A percentile compares a stretch with the other conserved stretches of the same genome.
These are phyloP conservation scores for Fusarium sulawesiense DNA, from an alignment of 2,329 filamentous ascomycete genomes.

Conservation along the genomic window DNA sequence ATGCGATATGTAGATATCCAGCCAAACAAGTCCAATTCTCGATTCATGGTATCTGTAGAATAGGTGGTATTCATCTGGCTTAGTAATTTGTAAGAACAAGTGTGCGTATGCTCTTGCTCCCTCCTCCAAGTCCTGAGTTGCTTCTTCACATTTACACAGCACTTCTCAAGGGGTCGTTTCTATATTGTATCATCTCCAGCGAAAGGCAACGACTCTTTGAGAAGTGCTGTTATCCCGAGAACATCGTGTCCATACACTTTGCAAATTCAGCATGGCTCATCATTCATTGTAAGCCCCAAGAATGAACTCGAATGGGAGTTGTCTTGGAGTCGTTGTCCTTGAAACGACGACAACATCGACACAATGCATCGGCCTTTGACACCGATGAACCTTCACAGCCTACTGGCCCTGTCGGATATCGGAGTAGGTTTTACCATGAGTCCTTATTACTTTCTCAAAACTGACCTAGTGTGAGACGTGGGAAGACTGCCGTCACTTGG, in stretches of 20 bases:
- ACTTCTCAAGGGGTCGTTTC: not conserved
- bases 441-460: not conserved
- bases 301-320: not conserved
- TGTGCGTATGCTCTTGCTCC: not conserved
- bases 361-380: not conserved
- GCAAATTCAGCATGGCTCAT: not conserved
- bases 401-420: rapidly evolving
- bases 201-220: not conserved
- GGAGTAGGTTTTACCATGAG: not conserved
- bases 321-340: not conserved
- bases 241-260: not conserved
- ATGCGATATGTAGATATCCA: not conserved
- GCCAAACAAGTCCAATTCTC: not conserved
- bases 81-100: not conserved
- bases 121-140: not conserved
- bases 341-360: too few relatives aligned
- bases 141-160: not conserved
- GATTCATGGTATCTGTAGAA: not conserved
- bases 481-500: not conserved
- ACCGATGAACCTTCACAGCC: not conserved
- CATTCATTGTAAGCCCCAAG: too few relatives aligned
- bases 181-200: too few relatives aligned
- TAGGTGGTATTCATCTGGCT: not conserved
- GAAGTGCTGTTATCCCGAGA: not conserved
- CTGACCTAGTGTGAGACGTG: not conserved